Conservation (phyloP, 1,284 basidiomycete species). For the Peniophora sp. region DNA sequence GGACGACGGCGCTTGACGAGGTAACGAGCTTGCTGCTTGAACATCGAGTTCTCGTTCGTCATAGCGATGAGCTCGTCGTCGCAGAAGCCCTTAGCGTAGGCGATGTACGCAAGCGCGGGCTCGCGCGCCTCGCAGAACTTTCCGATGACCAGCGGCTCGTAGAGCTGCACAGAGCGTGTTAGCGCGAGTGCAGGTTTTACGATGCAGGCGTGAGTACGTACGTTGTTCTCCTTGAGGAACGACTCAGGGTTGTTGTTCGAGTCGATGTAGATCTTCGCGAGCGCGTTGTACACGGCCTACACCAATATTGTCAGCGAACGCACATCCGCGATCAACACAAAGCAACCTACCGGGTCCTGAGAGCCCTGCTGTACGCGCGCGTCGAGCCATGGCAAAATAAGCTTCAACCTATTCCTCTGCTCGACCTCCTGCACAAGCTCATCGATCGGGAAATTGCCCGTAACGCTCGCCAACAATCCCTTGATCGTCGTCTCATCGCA, state of each 20-base stretch:
- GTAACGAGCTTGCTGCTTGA: constrained; percentile 99
- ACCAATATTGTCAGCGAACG: too few relatives aligned
- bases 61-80: constrained; percentile 97
- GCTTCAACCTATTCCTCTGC: constrained; percentile 91
- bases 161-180: constrained; percentile 48
- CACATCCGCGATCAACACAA: too few relatives aligned
- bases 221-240: constrained; percentile 98
- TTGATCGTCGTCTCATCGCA: constrained; percentile 98
- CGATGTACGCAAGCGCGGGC: constrained; percentile 98
- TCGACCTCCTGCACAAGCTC: constrained; percentile 98
- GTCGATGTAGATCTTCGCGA: constrained; percentile 98
- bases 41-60: constrained; percentile 99
- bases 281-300: constrained; percentile 84
- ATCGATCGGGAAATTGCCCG: constrained; percentile 96
- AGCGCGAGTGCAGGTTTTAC: neutral
- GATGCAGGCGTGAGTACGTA: constrained; percentile 38
- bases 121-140: constrained; percentile 99
- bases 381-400: constrained; percentile 97
- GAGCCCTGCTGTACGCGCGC: constrained; percentile 87
- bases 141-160: constrained; percentile 94
- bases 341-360: constrained; percentile 56
- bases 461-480: constrained; percentile 86
- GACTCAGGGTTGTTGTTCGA: constrained; percentile 97
- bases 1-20: constrained; percentile 94
- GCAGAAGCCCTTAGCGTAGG: constrained; percentile 98